These are phyloP conservation scores for Lepiota subincarnata DNA, from an alignment of 768 basidiomycete genomes.

Conservation along the genomic window DNA sequence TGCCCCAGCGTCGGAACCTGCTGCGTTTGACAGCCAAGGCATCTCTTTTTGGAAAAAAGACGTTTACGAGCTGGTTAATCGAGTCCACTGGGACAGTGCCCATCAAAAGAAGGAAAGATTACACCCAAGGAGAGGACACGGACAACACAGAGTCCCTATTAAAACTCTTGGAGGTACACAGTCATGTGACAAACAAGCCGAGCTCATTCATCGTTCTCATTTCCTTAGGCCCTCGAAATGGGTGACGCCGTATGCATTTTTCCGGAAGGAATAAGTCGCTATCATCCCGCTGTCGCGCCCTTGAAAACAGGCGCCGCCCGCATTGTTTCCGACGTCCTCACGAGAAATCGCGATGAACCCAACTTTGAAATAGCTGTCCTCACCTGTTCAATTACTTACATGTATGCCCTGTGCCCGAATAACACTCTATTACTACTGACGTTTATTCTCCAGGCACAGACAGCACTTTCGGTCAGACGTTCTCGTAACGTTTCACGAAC, in stretches of 20 bases:
- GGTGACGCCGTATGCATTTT: conserved; percentile 83
- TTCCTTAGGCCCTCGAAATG: conserved; percentile 58
- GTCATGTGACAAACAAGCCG: not conserved
- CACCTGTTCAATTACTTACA: conserved; percentile 81
- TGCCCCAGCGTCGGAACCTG: conserved; percentile 64
- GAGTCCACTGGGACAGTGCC: conserved; percentile 87
- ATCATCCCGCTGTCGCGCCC: conserved; percentile 83
- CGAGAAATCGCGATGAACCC: conserved; percentile 60
- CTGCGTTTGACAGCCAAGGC: conserved; percentile 85
- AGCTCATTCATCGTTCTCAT: conserved; percentile 6
- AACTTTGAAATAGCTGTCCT: conserved; percentile 70
- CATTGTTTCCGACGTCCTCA: conserved; percentile 73
- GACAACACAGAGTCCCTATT: conserved; percentile 73
- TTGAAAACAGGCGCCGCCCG: conserved; percentile 87
- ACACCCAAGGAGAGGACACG: conserved; percentile 35
- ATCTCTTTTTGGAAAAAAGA: conserved; percentile 77
- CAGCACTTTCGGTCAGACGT: conserved; percentile 89
- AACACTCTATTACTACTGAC: conserved; percentile 8
- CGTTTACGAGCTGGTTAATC: conserved; percentile 89
- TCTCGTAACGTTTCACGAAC: conserved; percentile 74
- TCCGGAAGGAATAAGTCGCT: conserved; percentile 84
- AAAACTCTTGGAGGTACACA: conserved; percentile 58
- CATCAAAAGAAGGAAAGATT: conserved; percentile 73
- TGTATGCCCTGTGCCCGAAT: conserved; percentile 35
- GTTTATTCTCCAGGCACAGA: conserved; percentile 52